phyloP scores from a whole-genome alignment of 2,329 filamentous ascomycete genomes.

The Fusarium robinianum region DNA sequence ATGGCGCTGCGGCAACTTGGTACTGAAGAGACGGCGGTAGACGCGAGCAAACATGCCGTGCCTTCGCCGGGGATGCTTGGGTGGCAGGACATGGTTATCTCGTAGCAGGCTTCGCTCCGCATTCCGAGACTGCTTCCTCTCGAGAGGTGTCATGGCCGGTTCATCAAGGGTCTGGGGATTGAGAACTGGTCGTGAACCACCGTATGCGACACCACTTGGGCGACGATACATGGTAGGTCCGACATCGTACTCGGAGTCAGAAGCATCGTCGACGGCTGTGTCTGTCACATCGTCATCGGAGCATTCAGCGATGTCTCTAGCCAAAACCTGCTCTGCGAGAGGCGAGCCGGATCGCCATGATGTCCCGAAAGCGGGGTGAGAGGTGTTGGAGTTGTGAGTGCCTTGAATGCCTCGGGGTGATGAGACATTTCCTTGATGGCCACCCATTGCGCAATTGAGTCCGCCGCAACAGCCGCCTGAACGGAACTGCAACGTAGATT shows the following conservation, averaged over 20 bases:
- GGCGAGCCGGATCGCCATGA: constrained; percentile 66
- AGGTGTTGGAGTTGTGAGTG: not conserved
- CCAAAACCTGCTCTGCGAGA: constrained; percentile 67
- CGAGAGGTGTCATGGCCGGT: constrained; percentile 56
- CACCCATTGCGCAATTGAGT: not conserved
- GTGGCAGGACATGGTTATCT: constrained; percentile 68
- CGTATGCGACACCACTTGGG: constrained; percentile 75
- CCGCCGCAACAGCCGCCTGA: too few relatives aligned
- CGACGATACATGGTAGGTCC: constrained; percentile 69
- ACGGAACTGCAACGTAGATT: too few relatives aligned
- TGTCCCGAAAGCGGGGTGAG: constrained; percentile 39
- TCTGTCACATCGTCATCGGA: constrained; percentile 57
- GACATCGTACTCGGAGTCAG: constrained; percentile 44
- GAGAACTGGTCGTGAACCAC: constrained; percentile 71
- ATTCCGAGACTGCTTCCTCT: constrained; percentile 60
- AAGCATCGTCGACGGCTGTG: constrained; percentile 38
- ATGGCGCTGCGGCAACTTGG: constrained; percentile 48
- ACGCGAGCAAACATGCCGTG: constrained; percentile 45
- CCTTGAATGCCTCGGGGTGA: not conserved
- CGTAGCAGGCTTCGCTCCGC: constrained; percentile 65
- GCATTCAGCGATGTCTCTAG: constrained; percentile 68
- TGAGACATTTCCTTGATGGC: not conserved
- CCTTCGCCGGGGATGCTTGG: constrained; percentile 54
- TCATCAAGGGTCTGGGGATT: constrained; percentile 58
- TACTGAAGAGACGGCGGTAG: constrained; percentile 60